Conservation (phyloP, 345 rosid species). For the Rhizophora mangle region DNA sequence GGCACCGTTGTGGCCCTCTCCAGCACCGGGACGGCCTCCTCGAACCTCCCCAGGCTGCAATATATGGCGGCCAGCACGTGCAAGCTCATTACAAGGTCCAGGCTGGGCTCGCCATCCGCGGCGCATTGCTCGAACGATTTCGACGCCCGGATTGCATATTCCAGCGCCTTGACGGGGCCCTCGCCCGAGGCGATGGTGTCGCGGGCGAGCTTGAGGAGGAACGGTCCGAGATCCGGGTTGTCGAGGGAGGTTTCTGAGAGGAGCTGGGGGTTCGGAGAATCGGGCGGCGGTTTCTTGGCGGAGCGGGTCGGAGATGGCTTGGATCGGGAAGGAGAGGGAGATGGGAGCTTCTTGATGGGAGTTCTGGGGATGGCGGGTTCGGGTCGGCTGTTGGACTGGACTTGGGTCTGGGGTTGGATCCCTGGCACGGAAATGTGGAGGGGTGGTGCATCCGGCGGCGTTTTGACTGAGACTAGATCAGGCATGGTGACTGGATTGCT, state of each 20-base stretch:
- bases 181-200: conserved; percentile 94
- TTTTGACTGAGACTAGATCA: conserved; percentile 80
- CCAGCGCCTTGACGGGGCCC: conserved; percentile 83
- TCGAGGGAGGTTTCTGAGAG: conserved; percentile 69
- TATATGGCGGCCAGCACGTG: conserved; percentile 94
- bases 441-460: conserved; percentile 71
- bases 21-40: conserved; percentile 85
- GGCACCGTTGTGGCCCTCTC: conserved; percentile 80
- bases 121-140: conserved; percentile 86
- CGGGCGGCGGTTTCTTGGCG: conserved; percentile 68
- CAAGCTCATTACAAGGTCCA: conserved; percentile 92
- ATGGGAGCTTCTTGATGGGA: conserved; percentile 50
- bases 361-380: conserved; percentile 38
- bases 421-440: conserved; percentile 59
- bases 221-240: conserved; percentile 98
- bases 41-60: conserved; percentile 90
- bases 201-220: conserved; percentile 92
- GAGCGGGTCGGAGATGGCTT: conserved; percentile 75
- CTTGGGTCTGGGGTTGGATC: conserved; percentile 34
- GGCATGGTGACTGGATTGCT: conserved; percentile 43
- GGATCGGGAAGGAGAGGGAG: conserved; percentile 77
- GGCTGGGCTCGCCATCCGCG: conserved; percentile 67
- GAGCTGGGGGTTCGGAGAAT: conserved; percentile 39
- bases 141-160: conserved; percentile 84
- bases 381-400: conserved; percentile 36